Percentiles rank a stretch among this genome's conserved stretches.
These are phyloP conservation scores for Debaryomyces fabryi DNA, from an alignment of 1,139 yeast species.

Conservation along the genomic window DNA sequence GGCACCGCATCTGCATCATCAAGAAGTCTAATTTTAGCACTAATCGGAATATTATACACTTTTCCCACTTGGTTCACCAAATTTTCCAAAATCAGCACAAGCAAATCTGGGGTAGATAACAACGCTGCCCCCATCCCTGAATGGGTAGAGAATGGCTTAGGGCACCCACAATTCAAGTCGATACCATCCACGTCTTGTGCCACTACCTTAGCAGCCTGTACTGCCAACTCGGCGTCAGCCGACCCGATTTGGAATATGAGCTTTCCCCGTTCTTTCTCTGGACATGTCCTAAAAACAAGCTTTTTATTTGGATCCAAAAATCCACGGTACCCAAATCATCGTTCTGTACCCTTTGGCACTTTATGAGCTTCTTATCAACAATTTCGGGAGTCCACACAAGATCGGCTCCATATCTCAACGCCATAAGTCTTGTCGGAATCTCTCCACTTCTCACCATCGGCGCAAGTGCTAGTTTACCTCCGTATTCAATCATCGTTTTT, in stretches of 20 bases:
- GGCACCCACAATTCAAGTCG: conserved; percentile 95
- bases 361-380: conserved; percentile 78
- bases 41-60: conserved; percentile 76
- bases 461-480: conserved; percentile 80
- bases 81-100: conserved; percentile 65
- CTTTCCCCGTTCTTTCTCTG: conserved; percentile 59
- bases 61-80: conserved; percentile 80
- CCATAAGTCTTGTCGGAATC: conserved; percentile 80
- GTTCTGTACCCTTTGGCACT: conserved; percentile 67
- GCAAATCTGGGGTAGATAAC: conserved; percentile 73
- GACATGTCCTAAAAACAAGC: conserved; percentile 74
- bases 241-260: conserved; percentile 91
- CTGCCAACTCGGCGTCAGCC: conserved; percentile 80
- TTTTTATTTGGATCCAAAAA: conserved; percentile 38
- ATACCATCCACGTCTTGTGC: conserved; percentile 89
- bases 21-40: conserved; percentile 84
- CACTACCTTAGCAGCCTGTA: conserved; percentile 78
- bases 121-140: conserved; percentile 98
- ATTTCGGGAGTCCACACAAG: conserved; percentile 96
- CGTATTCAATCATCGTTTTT: conserved; percentile 22
- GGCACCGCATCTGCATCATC: conserved; percentile 54
- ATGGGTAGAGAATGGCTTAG: conserved; percentile 85
- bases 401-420: conserved; percentile 86
- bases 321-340: conserved; percentile 60
- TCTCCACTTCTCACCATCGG: conserved; percentile 98